Conservation (phyloP, 148 eudicot genomes). For the Rhododendron mucronatum region DNA sequence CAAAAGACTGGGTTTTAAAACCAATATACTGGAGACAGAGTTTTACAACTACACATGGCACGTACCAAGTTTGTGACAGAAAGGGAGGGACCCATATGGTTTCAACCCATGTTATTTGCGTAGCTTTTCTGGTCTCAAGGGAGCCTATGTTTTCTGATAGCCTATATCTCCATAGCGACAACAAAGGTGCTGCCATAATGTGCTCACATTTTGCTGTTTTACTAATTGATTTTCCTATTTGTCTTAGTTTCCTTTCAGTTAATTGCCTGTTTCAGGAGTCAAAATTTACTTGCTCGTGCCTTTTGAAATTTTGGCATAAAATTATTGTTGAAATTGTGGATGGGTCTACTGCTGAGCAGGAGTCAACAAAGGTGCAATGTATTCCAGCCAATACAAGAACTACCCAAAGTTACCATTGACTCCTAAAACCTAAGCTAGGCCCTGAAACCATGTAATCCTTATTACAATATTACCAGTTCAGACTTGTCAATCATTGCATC, state of each 20-base stretch:
- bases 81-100: neutral
- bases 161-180: neutral
- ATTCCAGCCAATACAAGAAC: neutral
- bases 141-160: neutral
- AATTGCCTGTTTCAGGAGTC: neutral
- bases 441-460: neutral
- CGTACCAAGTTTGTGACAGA: neutral
- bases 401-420: neutral
- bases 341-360: neutral
- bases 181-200: neutral
- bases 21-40: neutral
- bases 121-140: neutral
- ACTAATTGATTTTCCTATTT: neutral
- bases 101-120: neutral
- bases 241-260: neutral
- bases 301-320: neutral
- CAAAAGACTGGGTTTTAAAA: neutral
- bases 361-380: neutral
- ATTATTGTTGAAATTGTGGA: neutral
- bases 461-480: neutral
- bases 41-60: neutral
- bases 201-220: neutral
- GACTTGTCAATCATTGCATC: neutral
- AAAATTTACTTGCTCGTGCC: neutral
- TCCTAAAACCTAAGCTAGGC: neutral